Conservation (phyloP, 2,329 filamentous ascomycete genomes). For the Rhinocladiella mackenziei region DNA sequence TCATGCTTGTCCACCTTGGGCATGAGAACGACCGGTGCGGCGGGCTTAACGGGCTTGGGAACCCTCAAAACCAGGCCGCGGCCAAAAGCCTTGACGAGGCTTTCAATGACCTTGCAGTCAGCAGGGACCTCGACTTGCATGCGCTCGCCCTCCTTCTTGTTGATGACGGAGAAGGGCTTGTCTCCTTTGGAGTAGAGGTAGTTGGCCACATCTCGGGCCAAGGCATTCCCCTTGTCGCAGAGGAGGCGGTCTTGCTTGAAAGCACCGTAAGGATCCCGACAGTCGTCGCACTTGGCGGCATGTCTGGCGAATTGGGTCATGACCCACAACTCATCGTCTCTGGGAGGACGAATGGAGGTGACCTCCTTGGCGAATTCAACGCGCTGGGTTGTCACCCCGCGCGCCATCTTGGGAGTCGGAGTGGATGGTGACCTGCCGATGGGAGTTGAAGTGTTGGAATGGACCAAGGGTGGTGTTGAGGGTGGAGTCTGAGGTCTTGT, state of each 20-base stretch:
- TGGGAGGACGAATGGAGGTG: constrained; percentile 27
- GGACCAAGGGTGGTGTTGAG: constrained; percentile 19
- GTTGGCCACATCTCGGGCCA: constrained; percentile 35
- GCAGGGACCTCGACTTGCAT: constrained; percentile 43
- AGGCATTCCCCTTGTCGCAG: constrained; percentile 35
- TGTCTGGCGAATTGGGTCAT: constrained; percentile 36
- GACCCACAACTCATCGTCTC: constrained; percentile 36
- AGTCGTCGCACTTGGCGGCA: constrained; percentile 34
- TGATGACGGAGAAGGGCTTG: constrained; percentile 42
- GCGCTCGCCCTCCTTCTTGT: constrained; percentile 37
- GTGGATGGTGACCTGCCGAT: constrained; percentile 17
- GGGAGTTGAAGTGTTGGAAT: constrained; percentile 24
- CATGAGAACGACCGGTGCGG: no score
- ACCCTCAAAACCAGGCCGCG: constrained; percentile 35
- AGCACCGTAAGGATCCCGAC: constrained; percentile 33
- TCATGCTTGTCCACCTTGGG: background rate
- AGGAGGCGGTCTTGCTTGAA: constrained; percentile 32
- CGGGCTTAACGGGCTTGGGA: background rate
- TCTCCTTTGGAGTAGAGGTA: constrained; percentile 37
- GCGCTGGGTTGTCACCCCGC: constrained; percentile 18
- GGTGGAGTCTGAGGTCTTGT: constrained; percentile 8
- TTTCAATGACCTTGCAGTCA: constrained; percentile 35
- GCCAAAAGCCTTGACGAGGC: constrained; percentile 43
- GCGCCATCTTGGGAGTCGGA: constrained; percentile 21
- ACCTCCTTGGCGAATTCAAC: constrained; percentile 29